These are phyloP conservation scores for Apiotrichum laibachii DNA, from an alignment of 1,284 basidiomycete species.

Conservation along the genomic window DNA sequence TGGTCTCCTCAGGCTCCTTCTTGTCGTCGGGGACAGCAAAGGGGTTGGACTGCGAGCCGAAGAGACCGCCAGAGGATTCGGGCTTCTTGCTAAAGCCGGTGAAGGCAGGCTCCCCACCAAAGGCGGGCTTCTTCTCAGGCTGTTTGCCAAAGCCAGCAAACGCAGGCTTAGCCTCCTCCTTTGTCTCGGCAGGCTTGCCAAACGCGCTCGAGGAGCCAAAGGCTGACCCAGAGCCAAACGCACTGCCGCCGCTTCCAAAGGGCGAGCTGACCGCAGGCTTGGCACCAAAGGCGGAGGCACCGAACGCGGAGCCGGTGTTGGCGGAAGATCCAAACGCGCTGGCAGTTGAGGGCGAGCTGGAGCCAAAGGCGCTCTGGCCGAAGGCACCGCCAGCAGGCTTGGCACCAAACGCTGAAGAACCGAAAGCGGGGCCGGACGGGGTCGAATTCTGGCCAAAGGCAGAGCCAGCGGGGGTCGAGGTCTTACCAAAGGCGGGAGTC, in stretches of 20 bases:
- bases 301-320: background rate
- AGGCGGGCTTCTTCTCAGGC: conserved; percentile 1
- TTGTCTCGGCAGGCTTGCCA: conserved; percentile 8
- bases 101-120: conserved; percentile 14
- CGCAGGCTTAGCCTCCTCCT: conserved; percentile 4
- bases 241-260: conserved; percentile 21
- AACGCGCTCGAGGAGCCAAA: conserved; percentile 12
- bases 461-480: conserved; percentile 9
- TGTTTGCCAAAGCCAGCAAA: conserved; percentile 7
- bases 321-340: conserved; percentile 3
- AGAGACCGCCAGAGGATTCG: background rate
- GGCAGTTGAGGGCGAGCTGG: background rate
- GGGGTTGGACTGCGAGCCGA: background rate
- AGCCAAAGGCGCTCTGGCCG: conserved; percentile 1
- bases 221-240: conserved; percentile 13
- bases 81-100: conserved; percentile 20
- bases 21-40: background rate
- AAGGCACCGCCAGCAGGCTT: conserved; percentile 4
- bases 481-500: background rate
- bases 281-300: conserved; percentile 10
- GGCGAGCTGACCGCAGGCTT: conserved; percentile 2
- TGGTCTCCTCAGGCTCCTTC: conserved; percentile 2
- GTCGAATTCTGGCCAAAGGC: conserved; percentile 25
- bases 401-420: background rate
- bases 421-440: background rate